A percentile compares a stretch with the other conserved stretches of the same genome.
These are phyloP conservation scores for Lactifluus subvellereus DNA, from an alignment of 768 basidiomycete genomes.

Conservation along the genomic window DNA sequence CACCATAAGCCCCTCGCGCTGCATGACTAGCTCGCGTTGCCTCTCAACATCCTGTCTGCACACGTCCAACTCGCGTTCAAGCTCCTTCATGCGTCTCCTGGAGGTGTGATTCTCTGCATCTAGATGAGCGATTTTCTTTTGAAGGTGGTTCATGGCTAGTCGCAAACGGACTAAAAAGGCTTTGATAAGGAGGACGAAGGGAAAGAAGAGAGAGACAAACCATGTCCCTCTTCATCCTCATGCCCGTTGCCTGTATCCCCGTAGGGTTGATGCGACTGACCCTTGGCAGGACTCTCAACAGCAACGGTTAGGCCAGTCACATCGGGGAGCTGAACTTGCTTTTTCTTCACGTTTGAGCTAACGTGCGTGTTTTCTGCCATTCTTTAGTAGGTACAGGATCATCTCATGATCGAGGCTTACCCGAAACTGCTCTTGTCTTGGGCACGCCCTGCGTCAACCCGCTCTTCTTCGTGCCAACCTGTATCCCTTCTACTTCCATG, in stretches of 20 bases:
- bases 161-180: constrained; percentile 49
- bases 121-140: constrained; percentile 61
- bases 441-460: background rate
- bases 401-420: background rate
- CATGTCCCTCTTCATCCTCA: constrained; percentile 54
- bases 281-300: constrained; percentile 65
- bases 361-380: background rate
- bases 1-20: constrained; percentile 45
- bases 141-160: constrained; percentile 56
- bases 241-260: constrained; percentile 35
- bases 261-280: constrained; percentile 44
- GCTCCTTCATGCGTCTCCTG: constrained; percentile 73
- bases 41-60: constrained; percentile 72
- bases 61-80: constrained; percentile 80
- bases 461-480: background rate
- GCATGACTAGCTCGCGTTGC: constrained; percentile 60
- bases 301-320: constrained; percentile 80
- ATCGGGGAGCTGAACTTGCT: constrained; percentile 58
- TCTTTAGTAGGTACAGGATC: background rate
- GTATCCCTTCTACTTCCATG: constrained; percentile 9
- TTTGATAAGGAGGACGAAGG: constrained; percentile 4
- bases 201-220: constrained; percentile 33
- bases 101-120: constrained; percentile 82
- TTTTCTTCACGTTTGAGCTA: constrained; percentile 26
- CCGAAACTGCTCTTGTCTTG: constrained; percentile 1